Conservation (phyloP, 345 rosid genomes). For the Angophora floribunda region DNA sequence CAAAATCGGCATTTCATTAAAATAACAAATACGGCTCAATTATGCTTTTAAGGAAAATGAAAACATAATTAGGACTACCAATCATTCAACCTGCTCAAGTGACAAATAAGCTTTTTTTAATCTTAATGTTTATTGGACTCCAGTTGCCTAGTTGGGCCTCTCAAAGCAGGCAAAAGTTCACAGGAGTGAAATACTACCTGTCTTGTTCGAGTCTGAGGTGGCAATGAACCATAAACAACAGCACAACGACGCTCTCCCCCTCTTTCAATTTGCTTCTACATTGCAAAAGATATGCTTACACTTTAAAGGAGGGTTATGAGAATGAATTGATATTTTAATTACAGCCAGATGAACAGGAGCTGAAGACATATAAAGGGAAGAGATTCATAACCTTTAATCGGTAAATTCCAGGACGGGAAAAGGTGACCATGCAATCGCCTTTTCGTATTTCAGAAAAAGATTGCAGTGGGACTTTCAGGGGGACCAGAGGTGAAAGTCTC, state of each 20-base stretch:
- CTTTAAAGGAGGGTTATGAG: not conserved
- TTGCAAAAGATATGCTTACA: not conserved
- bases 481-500: conserved; percentile 80
- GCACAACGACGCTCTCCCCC: conserved; percentile 78
- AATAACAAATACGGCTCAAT: not conserved
- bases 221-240: conserved; percentile 90
- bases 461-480: conserved; percentile 48
- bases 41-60: not conserved
- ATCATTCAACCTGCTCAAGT: not conserved
- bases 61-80: not conserved
- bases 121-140: not conserved
- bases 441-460: conserved; percentile 51
- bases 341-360: not conserved
- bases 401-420: conserved; percentile 71
- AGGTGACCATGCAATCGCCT: conserved; percentile 83
- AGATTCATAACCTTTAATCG: conserved; percentile 46
- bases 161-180: conserved; percentile 6
- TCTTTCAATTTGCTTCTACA: conserved; percentile 54
- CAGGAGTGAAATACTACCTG: conserved; percentile 37
- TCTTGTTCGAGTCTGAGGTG: conserved; percentile 87
- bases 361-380: not conserved
- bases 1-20: not conserved
- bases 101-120: not conserved
- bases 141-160: not conserved
- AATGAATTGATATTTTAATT: not conserved